Evolutionary conservation across 768 basidiomycete genomes (phyloP), one percentile per base, ranked within the genome.

Genomic region (Panaeolus papilionaceus): DNA sequence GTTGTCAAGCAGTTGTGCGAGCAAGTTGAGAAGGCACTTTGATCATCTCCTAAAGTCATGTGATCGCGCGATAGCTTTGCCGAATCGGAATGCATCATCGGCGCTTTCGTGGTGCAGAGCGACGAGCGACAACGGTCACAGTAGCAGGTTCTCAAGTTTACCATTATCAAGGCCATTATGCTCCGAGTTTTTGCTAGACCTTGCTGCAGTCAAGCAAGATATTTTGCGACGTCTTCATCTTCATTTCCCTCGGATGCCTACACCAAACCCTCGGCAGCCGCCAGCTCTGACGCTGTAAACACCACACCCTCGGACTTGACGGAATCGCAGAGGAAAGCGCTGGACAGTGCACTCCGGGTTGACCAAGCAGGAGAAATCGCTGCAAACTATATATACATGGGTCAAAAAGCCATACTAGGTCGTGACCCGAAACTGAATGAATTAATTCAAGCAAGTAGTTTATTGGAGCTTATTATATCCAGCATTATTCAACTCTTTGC

Each of bases 301-400:
- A 80, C 84, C n/a, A 89, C 92, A 3, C 91, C 93, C 8, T 47
- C 72, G 2, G 76, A 82, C 71, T 77, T 94, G 49, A 80, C 87
- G 1, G 69, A 75, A 14, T 72, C 78, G 33, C 87, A 92, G 71
- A 82, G 85, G 44, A 68, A 79, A 18, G 75, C 76, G 10, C 78
- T 95, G 64, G 88, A 92, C 69, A 82, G 79, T 65, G 93, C 92
- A 2, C 80, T 99, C 61, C 87, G 96, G 12, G 93, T 99, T 23
- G 96, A 99, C 80, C 96, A 98, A 71, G 96, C 96, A 1, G 96
- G 96, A 9, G 96, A 99, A 78, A 83, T 97, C 45, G 96, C 96
- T 0, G 96, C 96, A 20, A 98, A 98, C 80, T 96, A 90, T 82
- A 99, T 99, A 64, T 99, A 98, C 80, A 82, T 84, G 72, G 96